Evolutionary conservation across 139 green algal genomes (phyloP).

Genomic region (Astrephomene gubernaculifera): DNA sequence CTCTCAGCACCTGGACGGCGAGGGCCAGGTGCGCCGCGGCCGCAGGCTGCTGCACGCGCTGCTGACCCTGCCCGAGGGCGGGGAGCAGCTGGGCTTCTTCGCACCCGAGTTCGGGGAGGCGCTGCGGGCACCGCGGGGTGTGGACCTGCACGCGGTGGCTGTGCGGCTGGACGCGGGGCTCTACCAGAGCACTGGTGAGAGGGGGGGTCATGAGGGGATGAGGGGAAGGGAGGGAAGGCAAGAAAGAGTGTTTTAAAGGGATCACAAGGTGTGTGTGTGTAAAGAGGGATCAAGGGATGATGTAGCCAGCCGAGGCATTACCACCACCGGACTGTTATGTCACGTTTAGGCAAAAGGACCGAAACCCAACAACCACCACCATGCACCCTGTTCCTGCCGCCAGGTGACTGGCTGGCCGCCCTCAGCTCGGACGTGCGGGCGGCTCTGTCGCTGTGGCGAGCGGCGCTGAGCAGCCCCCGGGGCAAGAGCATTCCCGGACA

Average conservation of each 20-base stretch:
- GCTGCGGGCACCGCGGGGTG: conserved; percentile 9
- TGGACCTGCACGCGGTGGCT: conserved; percentile 63
- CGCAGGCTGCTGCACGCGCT: conserved; percentile 56
- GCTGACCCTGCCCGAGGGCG: conserved; percentile 32
- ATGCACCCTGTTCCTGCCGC: not conserved
- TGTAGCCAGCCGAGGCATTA: no score
- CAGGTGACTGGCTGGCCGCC: conserved; percentile 54
- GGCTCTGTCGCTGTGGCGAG: conserved; percentile 60
- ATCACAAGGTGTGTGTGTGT: no score
- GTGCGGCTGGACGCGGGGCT: conserved; percentile 59
- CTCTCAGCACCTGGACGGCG: conserved; percentile 22
- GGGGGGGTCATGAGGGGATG: not conserved
- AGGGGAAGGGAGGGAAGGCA: not conserved
- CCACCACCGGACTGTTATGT: no score
- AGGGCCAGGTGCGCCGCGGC: conserved; percentile 36
- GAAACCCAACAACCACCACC: no score
- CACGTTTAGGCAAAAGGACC: no score
- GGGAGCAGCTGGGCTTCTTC: conserved; percentile 52
- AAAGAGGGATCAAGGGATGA: no score
- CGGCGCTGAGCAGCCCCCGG: conserved; percentile 36
- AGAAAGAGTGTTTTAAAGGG: not conserved
- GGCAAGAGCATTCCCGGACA: conserved; percentile 31
- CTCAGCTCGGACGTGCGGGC: conserved; percentile 64
- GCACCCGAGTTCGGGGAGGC: conserved; percentile 48
- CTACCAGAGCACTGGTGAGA: conserved; percentile 50